Evolutionary conservation across 2,329 filamentous ascomycete genomes (phyloP).

Genomic region (Eutypella sp.): DNA sequence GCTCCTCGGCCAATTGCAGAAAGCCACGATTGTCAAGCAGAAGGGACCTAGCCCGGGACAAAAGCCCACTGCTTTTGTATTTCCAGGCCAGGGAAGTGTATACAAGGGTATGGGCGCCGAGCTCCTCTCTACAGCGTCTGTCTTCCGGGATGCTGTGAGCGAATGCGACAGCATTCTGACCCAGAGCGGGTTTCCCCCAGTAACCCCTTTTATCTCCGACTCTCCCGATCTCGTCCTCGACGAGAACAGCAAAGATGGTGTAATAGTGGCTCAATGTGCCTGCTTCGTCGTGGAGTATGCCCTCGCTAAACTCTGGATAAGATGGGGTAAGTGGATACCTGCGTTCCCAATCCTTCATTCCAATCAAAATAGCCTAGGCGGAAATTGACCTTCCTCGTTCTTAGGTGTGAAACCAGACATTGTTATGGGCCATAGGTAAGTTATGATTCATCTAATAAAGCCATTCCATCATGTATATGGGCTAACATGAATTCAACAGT

Average conservation of each 20-base stretch:
- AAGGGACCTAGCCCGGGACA: neutral
- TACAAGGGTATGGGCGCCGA: constrained; percentile 27
- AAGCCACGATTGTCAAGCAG: neutral
- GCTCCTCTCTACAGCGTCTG: constrained; percentile 20
- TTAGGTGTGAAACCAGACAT: constrained; percentile 11
- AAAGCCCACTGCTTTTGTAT: constrained; percentile 22
- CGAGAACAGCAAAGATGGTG: constrained; percentile 4
- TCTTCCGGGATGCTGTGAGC: constrained; percentile 21
- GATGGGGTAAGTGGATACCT: constrained; percentile 7
- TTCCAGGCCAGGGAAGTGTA: constrained; percentile 30
- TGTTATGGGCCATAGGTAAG: constrained; percentile 19
- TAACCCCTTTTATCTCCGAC: constrained; percentile 36
- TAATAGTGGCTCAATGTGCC: constrained; percentile 21
- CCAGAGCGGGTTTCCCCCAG: constrained; percentile 22
- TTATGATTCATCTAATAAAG: neutral
- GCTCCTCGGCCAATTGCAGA: neutral
- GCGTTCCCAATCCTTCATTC: neutral
- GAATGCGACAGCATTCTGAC: constrained; percentile 20
- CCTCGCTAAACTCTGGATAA: constrained; percentile 23
- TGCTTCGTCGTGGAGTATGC: constrained; percentile 28
- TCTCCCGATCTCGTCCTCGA: constrained; percentile 9
- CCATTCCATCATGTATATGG: neutral
- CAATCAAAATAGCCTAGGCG: neutral
- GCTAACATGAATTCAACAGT: constrained; percentile 5
- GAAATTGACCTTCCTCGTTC: too few species aligned